phyloP scores from a whole-genome alignment of 305 asterid genomes.

The Solanum hybrid region DNA sequence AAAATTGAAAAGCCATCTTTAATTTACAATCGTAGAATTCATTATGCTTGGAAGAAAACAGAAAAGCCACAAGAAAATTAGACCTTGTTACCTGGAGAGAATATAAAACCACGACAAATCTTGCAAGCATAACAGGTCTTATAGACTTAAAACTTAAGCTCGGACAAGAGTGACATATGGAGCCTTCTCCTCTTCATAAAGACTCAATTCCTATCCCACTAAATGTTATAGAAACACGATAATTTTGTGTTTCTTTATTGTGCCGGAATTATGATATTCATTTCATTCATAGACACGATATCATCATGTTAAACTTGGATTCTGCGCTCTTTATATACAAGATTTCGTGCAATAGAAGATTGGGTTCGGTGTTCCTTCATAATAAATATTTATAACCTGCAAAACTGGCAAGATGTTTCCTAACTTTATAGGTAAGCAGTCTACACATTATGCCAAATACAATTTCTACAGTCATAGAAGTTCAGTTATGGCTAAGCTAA shows the following conservation, averaged over 20 bases:
- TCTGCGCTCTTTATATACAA: neutral
- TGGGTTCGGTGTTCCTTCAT: neutral
- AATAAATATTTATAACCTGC: neutral
- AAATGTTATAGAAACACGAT: neutral
- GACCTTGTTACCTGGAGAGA: neutral
- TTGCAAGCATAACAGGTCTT: neutral
- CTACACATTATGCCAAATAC: neutral
- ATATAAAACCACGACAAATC: neutral
- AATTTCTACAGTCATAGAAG: neutral
- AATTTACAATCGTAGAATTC: neutral
- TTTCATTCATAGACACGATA: neutral
- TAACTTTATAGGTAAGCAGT: neutral
- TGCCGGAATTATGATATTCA: too few species aligned
- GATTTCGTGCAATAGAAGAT: neutral
- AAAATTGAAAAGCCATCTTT: neutral
- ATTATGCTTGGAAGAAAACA: neutral
- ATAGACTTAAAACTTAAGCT: neutral
- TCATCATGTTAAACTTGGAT: neutral
- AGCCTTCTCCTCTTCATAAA: neutral
- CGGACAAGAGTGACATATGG: neutral
- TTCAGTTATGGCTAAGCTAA: neutral
- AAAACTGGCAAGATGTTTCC: neutral
- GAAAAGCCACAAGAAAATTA: neutral
- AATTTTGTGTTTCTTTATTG: neutral
- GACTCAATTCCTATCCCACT: neutral